Evolutionary conservation across 345 rosid genomes (phyloP).

Genomic region (Bretschneidera sinensis): DNA sequence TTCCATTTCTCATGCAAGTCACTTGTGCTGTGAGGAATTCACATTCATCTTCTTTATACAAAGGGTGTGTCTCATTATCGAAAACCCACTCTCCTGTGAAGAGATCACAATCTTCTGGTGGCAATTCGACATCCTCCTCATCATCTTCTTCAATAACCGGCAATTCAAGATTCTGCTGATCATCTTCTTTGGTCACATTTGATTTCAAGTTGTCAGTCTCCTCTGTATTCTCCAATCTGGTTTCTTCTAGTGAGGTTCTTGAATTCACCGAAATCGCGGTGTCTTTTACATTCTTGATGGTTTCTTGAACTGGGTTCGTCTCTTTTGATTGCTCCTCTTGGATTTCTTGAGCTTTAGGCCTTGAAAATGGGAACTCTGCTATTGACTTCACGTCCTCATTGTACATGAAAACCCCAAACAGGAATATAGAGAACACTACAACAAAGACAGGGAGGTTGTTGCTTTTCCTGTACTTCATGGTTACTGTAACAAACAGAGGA

Average conservation of each 20-base stretch:
- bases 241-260: slow-evolving; percentile 30
- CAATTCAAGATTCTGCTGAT: slow-evolving; percentile 26
- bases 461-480: slow-evolving; percentile 66
- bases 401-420: slow-evolving; percentile 68
- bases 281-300: slow-evolving; percentile 23
- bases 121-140: slow-evolving; percentile 51
- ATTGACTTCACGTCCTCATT: slow-evolving; percentile 65
- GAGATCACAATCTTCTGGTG: slow-evolving; percentile 58
- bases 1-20: slow-evolving; percentile 69
- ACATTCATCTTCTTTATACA: slow-evolving; percentile 75
- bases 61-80: slow-evolving; percentile 54
- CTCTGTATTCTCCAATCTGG: slow-evolving; percentile 11
- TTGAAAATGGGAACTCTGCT: slow-evolving; percentile 71
- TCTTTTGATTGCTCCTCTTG: slow-evolving; percentile 27
- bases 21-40: slow-evolving; percentile 58
- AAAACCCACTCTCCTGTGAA: slow-evolving; percentile 77
- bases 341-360: slow-evolving; percentile 36
- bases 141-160: slow-evolving; percentile 28
- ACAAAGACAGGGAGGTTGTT: slow-evolving; percentile 61
- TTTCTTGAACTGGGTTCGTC: slow-evolving; percentile 33
- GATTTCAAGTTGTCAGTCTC: slow-evolving; percentile 20
- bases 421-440: slow-evolving; percentile 45
- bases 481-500: slow-evolving; percentile 30
- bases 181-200: slow-evolving; percentile 22
- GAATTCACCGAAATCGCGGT: slow-evolving; percentile 15